Conservation (phyloP, 129 eudicot species). For the Flaveria brownii region DNA sequence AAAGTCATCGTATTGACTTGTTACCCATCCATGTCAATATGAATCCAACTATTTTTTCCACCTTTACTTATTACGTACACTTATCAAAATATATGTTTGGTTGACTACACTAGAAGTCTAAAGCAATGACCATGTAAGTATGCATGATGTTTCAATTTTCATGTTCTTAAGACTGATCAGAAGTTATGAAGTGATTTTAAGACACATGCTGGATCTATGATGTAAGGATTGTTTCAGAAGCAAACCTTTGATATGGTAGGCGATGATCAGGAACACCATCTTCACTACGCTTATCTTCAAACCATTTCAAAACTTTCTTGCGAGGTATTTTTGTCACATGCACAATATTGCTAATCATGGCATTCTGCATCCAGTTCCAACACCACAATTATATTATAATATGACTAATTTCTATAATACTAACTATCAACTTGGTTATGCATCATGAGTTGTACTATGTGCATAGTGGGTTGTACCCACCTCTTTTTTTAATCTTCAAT, state of each 20-base stretch:
- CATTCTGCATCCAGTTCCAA: constrained; percentile 53
- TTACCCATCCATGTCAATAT: background rate
- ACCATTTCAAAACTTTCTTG: constrained; percentile 81
- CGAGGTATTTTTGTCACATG: constrained; percentile 89
- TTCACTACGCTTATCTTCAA: constrained; percentile 84
- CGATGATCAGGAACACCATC: constrained; percentile 80
- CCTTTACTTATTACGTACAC: background rate
- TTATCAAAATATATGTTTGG: background rate
- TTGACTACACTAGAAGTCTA: constrained; percentile 1
- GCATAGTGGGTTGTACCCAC: too few species aligned
- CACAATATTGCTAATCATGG: constrained; percentile 90
- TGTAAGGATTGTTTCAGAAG: constrained; percentile 39
- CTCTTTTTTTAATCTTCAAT: too few species aligned
- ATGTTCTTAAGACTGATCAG: background rate
- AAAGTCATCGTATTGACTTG: background rate
- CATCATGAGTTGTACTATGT: too few species aligned
- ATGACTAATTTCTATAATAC: background rate
- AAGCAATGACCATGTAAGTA: constrained; percentile 21
- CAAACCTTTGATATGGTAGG: constrained; percentile 56
- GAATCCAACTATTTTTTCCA: background rate
- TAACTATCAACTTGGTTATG: too few species aligned
- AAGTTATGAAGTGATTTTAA: constrained; percentile 1
- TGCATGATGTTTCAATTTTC: background rate
- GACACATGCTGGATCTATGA: constrained; percentile 19
- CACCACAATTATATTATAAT: background rate